Conservation (phyloP, 1,139 yeast genomes). For the Suhomyces coccinellae region DNA sequence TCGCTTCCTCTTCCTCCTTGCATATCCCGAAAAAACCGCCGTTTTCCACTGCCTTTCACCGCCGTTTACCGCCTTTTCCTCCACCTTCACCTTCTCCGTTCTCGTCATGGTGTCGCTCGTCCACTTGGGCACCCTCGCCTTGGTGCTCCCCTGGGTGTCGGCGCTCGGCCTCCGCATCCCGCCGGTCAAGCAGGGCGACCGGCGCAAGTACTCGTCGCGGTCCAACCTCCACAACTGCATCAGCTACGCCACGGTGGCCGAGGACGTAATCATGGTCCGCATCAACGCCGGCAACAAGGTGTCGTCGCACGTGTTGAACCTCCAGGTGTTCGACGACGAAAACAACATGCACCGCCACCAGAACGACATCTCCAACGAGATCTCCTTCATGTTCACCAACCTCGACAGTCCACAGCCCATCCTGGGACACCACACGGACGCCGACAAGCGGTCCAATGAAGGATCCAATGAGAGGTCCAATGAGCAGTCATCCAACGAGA, state of each 20-base stretch:
- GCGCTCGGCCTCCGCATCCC: conserved; percentile 26
- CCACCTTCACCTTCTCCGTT: not conserved
- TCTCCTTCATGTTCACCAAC: conserved; percentile 39
- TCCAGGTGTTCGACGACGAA: conserved; percentile 41
- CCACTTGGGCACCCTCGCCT: conserved; percentile 1
- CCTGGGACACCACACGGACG: conserved; percentile 1
- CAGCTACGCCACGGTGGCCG: conserved; percentile 38
- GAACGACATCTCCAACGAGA: conserved; percentile 30
- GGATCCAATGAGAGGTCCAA: too few species aligned
- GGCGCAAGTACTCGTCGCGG: conserved; percentile 26
- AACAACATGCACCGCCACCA: conserved; percentile 36
- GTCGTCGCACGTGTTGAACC: conserved; percentile 37
- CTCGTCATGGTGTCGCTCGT: conserved; percentile 10
- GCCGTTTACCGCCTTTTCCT: not conserved
- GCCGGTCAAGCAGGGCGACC: conserved; percentile 27
- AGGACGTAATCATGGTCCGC: conserved; percentile 40
- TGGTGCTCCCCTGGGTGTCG: conserved; percentile 9
- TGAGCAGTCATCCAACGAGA: not conserved
- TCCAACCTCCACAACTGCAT: conserved; percentile 37
- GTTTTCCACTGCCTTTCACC: not conserved
- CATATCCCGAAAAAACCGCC: not conserved
- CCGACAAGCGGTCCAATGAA: conserved; percentile 12
- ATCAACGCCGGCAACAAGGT: conserved; percentile 32
- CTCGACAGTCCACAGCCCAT: conserved; percentile 22
- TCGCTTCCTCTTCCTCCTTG: too few species aligned